Base-by-base conservation (phyloP, 805 yeast genomes). In the Naumovozyma castellii region DNA sequence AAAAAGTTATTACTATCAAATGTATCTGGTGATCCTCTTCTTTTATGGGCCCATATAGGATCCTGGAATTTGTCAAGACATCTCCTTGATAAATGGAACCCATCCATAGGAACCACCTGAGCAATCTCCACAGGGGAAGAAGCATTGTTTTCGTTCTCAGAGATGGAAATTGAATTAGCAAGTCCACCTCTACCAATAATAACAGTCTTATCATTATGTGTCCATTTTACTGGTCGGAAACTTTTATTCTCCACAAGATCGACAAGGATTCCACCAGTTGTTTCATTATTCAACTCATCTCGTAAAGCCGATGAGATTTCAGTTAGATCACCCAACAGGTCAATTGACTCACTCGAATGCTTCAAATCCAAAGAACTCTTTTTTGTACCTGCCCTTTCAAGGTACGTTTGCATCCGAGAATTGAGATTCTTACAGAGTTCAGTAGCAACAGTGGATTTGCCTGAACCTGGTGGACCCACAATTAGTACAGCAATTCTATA, bases 21-120 rank as follows among this genome's bases (percentile, higher is more conserved):
- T 0, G 97, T 87, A 49, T 69, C 75, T 2, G 95, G 94, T 0
- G 95, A 81, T 0, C 97, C 97, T 36, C 97, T 69, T 44, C 84
- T 67, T 19, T 62, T 57, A 22, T 76, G 61, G 0, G 94, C 90
- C 27, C 61, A 65, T 9, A 56, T 65, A 0, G 84, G 69, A 47
- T 85, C 74, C 8, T 65, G 61, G 53, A 83, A 71, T 32, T 59
- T 46, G n/a, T 59, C 61, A 9, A 82, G 59, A 9, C 67, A 65
- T 0, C 51, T 43, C 25, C 80, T 55, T 0, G 84, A 72, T n/a
- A 75, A 60, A 53, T 82, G 92, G 50, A 76, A 82, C 3, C 92
- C 90, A 57, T 82, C 90, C 87, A 80, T 80, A 8, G 84, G 80
- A 1, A 81, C 53, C 15, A 68, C 65, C 44, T 68, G 66, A 1